Evolutionary conservation across 2,329 filamentous ascomycete genomes (phyloP), one percentile per base, ranked within the genome.

Genomic region (Saccharata proteae): DNA sequence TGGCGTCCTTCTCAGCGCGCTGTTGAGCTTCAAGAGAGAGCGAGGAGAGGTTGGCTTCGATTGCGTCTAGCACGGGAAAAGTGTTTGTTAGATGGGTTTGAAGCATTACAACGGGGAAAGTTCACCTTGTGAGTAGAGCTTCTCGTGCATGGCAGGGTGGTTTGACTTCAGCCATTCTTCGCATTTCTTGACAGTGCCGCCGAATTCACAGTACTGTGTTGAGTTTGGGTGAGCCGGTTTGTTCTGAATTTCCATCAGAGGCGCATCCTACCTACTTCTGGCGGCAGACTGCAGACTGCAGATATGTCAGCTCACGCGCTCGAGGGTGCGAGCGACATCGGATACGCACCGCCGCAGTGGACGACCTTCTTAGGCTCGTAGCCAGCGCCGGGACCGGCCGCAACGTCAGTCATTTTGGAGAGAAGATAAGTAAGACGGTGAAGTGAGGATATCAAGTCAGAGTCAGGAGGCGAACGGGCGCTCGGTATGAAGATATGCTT

Each of bases 131-230:
- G 85, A 93, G 70, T 93, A 94, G 58, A 98, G 71, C 47, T 66
- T 65, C 39, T 71, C 59, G 59, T 93, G 92, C 55, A 94, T 63
- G 27, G 70, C 66, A 3, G 76, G 71, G 46, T 93, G 70, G 42
- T 75, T 69, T 42, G 77, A 72, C 49, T 83, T 65, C 13, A 98
- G 75, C 90, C 90, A 98, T 57, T 96, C 86, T 58, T 88, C 80
- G 64, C 90, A 98, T 64, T 94, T 98, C 62, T 85, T 93, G 15
- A 80, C 78, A 22, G 86, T 96, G 42, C 86, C 88, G 51, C 90
- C 90, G 59, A 94, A 96, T 63, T 98, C 90, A 67, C 90, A 98
- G 64, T 94, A 98, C 90, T 96, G 62, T 25, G 20, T 13, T 5
- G 6, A 16, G 14, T 3, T 12, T n/a, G 13, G 10, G 29, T 24